Base-by-base conservation (phyloP, 2,329 filamentous ascomycete genomes). In the Talaromyces marneffei region DNA sequence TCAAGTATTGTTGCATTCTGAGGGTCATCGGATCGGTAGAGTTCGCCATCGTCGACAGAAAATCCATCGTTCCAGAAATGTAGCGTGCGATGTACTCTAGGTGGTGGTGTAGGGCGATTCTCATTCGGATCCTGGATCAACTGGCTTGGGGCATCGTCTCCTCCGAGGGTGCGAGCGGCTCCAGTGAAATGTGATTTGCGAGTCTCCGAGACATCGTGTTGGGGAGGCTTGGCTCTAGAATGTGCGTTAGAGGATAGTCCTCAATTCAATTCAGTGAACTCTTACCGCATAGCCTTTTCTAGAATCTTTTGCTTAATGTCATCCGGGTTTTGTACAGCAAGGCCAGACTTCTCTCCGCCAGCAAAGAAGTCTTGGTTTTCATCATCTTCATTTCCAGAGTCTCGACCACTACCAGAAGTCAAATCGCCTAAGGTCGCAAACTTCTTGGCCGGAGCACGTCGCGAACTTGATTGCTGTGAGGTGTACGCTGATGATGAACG, bases 31-130 rank as follows among this genome's bases (percentile, higher is more conserved):
- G 84, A 84, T 66, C 83, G 80, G 74, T 82, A 86, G 35, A 88
- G 79, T 33, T 84, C 80, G 4, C 85, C 85, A 63, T 88, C 85
- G 66, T 87, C 85, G 39, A 88, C 83, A 2, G 84, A 87, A 68
- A 87, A 87, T 23, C 85, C 85, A 69, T 88, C 83, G 5, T 80
- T 77, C 85, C 85, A 88, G 65, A 88, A 82, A 67, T 88, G 84
- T 44, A 88, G 79, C 25, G 80, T 83, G 60, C 85, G 79, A 40
- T 80, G 80, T 25, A 85, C 83, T 27, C 82, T 81, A 62, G 79
- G 75, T n/a, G 79, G 72, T 12, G 72, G 73, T 57, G 74, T 74
- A 27, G 76, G 69, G 18, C 71, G 67, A 58, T 77, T 74, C 14
- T 76, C 74, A 25, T 70, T 75, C 16, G 83, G 80, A 66, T 83